phyloP scores from a whole-genome alignment of 2,329 filamentous ascomycete species.

The Colletotrichum sp. region DNA sequence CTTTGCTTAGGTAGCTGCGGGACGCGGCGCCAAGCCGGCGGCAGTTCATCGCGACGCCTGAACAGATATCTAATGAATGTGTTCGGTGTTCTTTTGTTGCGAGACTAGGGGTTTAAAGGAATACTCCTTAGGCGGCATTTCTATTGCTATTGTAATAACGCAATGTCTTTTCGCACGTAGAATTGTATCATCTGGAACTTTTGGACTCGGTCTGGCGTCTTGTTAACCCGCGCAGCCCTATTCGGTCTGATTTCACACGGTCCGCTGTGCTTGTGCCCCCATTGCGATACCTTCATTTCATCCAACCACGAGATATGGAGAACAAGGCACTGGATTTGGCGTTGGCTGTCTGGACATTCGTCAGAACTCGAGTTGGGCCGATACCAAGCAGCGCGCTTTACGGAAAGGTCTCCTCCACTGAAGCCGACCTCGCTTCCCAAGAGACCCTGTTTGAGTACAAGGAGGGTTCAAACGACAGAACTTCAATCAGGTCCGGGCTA shows the following conservation, averaged over 20 bases:
- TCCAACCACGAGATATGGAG: background rate
- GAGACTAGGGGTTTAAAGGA: background rate
- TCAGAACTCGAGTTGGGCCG: background rate
- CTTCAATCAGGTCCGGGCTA: background rate
- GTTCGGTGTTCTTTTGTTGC: background rate
- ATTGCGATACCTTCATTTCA: background rate
- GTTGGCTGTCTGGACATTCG: background rate
- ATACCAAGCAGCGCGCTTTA: background rate
- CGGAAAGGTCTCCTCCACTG: background rate
- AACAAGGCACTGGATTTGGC: background rate
- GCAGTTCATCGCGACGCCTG: background rate
- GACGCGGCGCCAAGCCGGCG: background rate
- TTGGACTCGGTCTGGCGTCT: background rate
- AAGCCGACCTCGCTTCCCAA: background rate
- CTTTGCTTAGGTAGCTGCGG: background rate
- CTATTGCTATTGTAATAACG: background rate
- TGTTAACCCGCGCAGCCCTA: background rate
- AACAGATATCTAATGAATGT: background rate
- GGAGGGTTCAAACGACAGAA: background rate
- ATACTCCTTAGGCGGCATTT: background rate
- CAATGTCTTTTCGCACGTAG: background rate
- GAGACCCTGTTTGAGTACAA: background rate
- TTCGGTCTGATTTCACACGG: background rate
- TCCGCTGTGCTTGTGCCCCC: background rate
- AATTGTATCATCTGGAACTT: background rate